phyloP scores from a whole-genome alignment of 2,329 filamentous ascomycete species.

The Talaromyces sp. region DNA sequence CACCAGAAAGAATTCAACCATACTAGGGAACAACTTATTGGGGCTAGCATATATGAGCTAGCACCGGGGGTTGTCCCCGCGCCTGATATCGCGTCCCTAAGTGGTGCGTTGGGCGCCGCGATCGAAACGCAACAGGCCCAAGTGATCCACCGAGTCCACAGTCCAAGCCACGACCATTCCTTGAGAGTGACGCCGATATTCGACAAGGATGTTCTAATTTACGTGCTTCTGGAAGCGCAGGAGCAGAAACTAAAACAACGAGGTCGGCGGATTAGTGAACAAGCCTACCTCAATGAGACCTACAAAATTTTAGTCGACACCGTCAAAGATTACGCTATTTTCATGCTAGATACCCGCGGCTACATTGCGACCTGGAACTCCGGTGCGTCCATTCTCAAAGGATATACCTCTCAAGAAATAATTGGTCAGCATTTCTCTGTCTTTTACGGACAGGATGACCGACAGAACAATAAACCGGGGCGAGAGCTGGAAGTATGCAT shows the following conservation, averaged over 20 bases:
- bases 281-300: conserved; percentile 55
- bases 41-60: conserved; percentile 44
- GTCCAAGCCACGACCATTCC: conserved; percentile 20
- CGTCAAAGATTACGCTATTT: conserved; percentile 66
- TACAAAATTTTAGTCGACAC: conserved; percentile 65
- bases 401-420: conserved; percentile 58
- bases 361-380: conserved; percentile 62
- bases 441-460: conserved; percentile 59
- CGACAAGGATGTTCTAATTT: conserved; percentile 42
- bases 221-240: conserved; percentile 48
- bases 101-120: conserved; percentile 42
- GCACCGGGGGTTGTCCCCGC: conserved; percentile 36
- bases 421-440: conserved; percentile 61
- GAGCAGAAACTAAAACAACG: conserved; percentile 38
- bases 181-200: conserved; percentile 50
- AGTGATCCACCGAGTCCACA: conserved; percentile 35
- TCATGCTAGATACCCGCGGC: conserved; percentile 61
- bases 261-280: conserved; percentile 37
- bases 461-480: conserved; percentile 53
- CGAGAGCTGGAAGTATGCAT: conserved; percentile 57
- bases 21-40: conserved; percentile 39
- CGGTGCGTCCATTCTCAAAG: conserved; percentile 59
- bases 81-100: conserved; percentile 39
- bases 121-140: conserved; percentile 39
- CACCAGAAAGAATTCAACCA: conserved; percentile 40